These are phyloP conservation scores for Fusarium chlamydosporum DNA, from an alignment of 2,329 filamentous ascomycete species.

Conservation along the genomic window DNA sequence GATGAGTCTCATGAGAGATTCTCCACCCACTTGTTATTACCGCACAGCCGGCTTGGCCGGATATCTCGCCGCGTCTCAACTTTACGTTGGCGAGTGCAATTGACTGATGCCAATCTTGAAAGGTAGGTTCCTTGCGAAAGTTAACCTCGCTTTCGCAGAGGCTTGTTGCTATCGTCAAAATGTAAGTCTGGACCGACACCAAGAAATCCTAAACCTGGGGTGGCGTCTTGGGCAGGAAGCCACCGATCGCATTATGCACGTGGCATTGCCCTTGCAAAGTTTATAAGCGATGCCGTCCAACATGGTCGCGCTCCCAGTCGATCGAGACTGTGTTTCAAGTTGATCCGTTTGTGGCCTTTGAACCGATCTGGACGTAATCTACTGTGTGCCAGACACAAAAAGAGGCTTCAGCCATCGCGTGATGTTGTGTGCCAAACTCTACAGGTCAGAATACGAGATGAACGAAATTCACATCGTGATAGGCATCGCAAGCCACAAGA, in stretches of 20 bases:
- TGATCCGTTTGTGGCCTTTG: background rate
- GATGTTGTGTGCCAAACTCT: background rate
- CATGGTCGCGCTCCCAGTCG: slow-evolving; percentile 14
- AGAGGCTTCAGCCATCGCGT: slow-evolving; percentile 6
- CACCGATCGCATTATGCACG: slow-evolving; percentile 23
- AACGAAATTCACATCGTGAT: background rate
- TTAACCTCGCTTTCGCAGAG: background rate
- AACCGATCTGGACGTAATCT: background rate
- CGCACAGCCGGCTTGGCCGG: background rate
- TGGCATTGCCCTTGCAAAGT: slow-evolving; percentile 29
- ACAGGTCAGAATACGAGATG: background rate
- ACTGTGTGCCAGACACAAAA: background rate
- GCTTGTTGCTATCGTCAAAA: slow-evolving; percentile 8
- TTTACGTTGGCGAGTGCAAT: background rate
- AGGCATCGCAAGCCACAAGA: slow-evolving; percentile 5
- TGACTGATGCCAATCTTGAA: background rate
- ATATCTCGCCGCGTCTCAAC: background rate
- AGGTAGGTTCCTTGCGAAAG: background rate
- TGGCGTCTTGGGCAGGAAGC: slow-evolving; percentile 13
- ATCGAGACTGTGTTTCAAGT: slow-evolving; percentile 27
- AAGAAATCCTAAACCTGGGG: slow-evolving; percentile 8
- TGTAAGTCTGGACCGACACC: background rate
- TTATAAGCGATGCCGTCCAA: slow-evolving; percentile 23
- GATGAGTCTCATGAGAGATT: background rate
- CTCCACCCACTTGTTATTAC: background rate